Percentiles rank a stretch among this genome's conserved stretches.
Evolutionary conservation across 2,329 filamentous ascomycete genomes (phyloP).

Genomic region (Davidsoniella australis): DNA sequence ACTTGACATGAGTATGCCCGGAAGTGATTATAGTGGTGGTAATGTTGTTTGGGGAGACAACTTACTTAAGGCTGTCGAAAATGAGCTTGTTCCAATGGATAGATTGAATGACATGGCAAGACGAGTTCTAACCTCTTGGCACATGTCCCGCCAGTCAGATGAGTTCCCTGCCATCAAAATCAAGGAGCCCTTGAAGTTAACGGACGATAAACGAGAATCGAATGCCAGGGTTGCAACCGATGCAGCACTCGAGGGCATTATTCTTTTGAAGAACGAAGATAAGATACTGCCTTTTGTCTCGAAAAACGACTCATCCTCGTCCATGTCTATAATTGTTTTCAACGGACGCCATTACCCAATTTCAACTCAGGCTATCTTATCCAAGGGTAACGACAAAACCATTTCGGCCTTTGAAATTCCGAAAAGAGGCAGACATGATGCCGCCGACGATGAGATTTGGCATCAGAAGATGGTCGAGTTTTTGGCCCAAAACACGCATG

Average conservation of each 20-base stretch:
- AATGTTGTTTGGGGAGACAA: slow-evolving; percentile 38
- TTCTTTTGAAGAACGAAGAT: slow-evolving; percentile 50
- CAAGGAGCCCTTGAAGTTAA: not conserved
- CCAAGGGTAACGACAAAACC: slow-evolving; percentile 36
- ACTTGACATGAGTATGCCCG: slow-evolving; percentile 71
- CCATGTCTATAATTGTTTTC: not conserved
- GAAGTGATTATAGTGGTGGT: slow-evolving; percentile 38
- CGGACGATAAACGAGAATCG: not conserved
- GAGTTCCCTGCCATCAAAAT: slow-evolving; percentile 36
- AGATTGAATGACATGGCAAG: slow-evolving; percentile 51
- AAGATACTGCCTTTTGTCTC: slow-evolving; percentile 38
- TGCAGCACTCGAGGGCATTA: slow-evolving; percentile 38
- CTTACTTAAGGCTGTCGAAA: slow-evolving; percentile 36
- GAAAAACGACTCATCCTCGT: slow-evolving; percentile 25
- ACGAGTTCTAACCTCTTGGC: slow-evolving; percentile 47
- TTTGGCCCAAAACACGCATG: not conserved
- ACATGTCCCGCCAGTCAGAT: slow-evolving; percentile 34
- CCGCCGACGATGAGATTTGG: no score
- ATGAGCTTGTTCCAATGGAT: slow-evolving; percentile 37
- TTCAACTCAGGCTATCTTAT: slow-evolving; percentile 56
- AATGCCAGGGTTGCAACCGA: slow-evolving; percentile 37
- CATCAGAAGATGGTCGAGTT: no score
- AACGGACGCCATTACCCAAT: not conserved
- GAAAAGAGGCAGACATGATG: no score
- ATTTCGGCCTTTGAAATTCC: no score